Evolutionary conservation across 805 yeast genomes (phyloP), one percentile per base, ranked within the genome.

Genomic region (Saccharomycopsis schoenii): DNA sequence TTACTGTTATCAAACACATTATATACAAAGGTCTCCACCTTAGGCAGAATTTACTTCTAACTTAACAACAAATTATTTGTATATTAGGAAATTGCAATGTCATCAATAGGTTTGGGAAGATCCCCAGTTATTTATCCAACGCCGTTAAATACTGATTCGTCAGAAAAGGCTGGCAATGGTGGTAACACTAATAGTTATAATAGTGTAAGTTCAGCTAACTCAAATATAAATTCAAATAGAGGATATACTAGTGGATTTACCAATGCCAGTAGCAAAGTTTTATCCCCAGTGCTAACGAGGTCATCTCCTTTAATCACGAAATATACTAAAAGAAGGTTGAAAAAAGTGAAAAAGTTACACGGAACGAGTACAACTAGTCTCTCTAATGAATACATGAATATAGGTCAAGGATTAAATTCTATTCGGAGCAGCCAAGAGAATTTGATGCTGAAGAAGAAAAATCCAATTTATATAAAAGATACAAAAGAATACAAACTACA

Each of bases 401-500:
- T n/a, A n/a, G 29, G 29, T 17, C 39, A 34, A 14, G 19, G 41
- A 6, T 15, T n/a, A 8, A 52, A 29, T 17, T 17, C 41, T n/a
- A n/a, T 19, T 21, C 14, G 41, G 17, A 36, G 43, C 8, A 42
- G 17, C 34, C 24, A 36, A 10, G 24, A 34, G 34, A 19, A 21
- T 25, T n/a, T 11, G 34, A 12, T 1, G 4, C 29, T 24, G n/a
- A 47, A 47, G 15, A 47, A 47, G 52, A 37, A 19, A 1, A 60
- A 57, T 42, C 60, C 60, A 10, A 60, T 57, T 9, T 58, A 61
- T 21, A 15, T 43, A 19, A 70, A 68, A 57, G 70, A 69, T 21
- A 64, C 71, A 1, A 65, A 62, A 14, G 70, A 67, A 29, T 69
- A 72, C 41, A 59, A 70, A 1, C 63, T 70, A 21, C 67, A 61